Base-by-base conservation (phyloP, 345 rosid species). In the Raphanus sativus region DNA sequence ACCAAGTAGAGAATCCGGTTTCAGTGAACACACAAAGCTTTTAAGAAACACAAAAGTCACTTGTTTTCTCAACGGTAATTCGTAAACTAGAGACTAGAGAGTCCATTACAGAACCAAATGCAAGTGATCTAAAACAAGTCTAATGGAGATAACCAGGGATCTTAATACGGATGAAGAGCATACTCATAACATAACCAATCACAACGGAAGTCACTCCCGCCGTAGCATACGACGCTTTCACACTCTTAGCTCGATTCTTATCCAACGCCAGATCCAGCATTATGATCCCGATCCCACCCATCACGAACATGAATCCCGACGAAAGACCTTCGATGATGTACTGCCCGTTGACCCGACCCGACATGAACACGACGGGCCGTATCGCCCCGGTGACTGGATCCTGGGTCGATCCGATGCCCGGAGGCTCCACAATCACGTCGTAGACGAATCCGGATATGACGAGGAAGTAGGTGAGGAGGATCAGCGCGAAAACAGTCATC, bases 251-350 rank as follows among this genome's bases (percentile, higher is more conserved):
- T n/a, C 97, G 84, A 81, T 89, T 92, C 86, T 85, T 89, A 65
- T 94, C 98, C 48, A 94, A 81, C 1, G 98, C 96, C 4, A 94
- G 93, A 82, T 92, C 99, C 89, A 94, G 1, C 40, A 94, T 83
- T 69, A 94, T 77, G 72, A 94, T 86, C 33, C 98, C 99, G 12
- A 88, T 60, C 38, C 99, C 99, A 48, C 98, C 98, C 1, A 94
- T 84, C 9, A 94, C 81, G 76, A 94, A 94, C 97, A 94, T 91
- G 88, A 94, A 94, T 0, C 98, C 98, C 2, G 98, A 94, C 0
- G 98, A 94, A 55, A 94, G 91, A 3, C 98, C 98, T 82, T 94
- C 98, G 8, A 94, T 94, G 80, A 94, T 94, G 88, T 94, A 94
- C 86, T 94, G 98, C 2, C 97, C 97, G 50, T 90, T 94, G 73